Percentiles rank a stretch among this genome's conserved stretches.
phyloP scores from a whole-genome alignment of 495 filamentous ascomycete species.

The Talaromyces thailandensis region DNA sequence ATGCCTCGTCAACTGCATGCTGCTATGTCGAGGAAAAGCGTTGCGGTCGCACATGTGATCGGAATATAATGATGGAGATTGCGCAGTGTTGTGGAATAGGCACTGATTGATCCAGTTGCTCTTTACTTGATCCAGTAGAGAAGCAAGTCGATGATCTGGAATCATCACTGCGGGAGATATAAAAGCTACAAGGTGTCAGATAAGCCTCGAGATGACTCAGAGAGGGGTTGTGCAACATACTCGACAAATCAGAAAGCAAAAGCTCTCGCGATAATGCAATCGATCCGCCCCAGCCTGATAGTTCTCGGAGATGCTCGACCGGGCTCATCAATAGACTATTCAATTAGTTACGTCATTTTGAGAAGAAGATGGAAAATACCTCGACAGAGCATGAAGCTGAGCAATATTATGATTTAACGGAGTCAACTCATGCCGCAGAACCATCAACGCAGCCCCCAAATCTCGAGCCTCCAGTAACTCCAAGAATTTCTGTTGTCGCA shows the following conservation, averaged over 20 bases:
- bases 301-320: slow-evolving; percentile 66
- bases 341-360: slow-evolving; percentile 7
- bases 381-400: slow-evolving; percentile 74
- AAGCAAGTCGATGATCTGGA: slow-evolving; percentile 82
- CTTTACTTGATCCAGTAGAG: slow-evolving; percentile 76
- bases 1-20: slow-evolving; percentile 62
- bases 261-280: slow-evolving; percentile 62
- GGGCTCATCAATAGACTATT: slow-evolving; percentile 80
- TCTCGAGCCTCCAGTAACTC: slow-evolving; percentile 78
- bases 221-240: slow-evolving; percentile 39
- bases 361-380: slow-evolving; percentile 31
- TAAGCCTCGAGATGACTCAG: background rate
- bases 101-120: slow-evolving; percentile 72
- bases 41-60: slow-evolving; percentile 77
- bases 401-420: slow-evolving; percentile 73
- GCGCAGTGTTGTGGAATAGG: slow-evolving; percentile 77
- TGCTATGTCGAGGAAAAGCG: slow-evolving; percentile 64
- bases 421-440: slow-evolving; percentile 80
- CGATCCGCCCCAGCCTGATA: slow-evolving; percentile 87
- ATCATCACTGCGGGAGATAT: slow-evolving; percentile 99
- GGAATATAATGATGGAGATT: slow-evolving; percentile 74
- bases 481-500: slow-evolving; percentile 91
- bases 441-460: slow-evolving; percentile 61
- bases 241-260: slow-evolving; percentile 74
- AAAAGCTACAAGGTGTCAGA: slow-evolving; percentile 44